phyloP scores from a whole-genome alignment of 2,329 filamentous ascomycete genomes.

The Dactylellina sp. region DNA sequence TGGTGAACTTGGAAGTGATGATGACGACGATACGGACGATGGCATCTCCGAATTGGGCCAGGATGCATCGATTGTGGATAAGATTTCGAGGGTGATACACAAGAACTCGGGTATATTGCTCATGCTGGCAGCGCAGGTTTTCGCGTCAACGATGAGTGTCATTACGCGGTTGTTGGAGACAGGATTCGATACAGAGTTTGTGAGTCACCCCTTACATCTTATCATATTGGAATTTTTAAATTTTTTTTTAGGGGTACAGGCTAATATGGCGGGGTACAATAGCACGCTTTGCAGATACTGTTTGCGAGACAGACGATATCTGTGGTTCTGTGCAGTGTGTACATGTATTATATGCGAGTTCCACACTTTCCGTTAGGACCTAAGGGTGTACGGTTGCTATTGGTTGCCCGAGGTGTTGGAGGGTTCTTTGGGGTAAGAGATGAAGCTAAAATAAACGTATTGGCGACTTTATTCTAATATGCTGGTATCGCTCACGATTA shows the following conservation, averaged over 20 bases:
- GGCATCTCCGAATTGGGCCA: slow-evolving; percentile 30
- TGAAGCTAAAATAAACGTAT: slow-evolving; percentile 5
- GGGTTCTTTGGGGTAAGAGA: slow-evolving; percentile 65
- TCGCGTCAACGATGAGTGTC: slow-evolving; percentile 50
- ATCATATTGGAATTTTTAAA: background rate
- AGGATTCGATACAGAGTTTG: slow-evolving; percentile 54
- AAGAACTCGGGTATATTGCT: slow-evolving; percentile 52
- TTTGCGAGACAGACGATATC: slow-evolving; percentile 84
- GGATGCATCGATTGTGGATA: slow-evolving; percentile 47
- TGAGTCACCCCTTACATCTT: slow-evolving; percentile 24
- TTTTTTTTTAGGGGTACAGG: background rate
- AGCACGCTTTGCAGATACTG: slow-evolving; percentile 86
- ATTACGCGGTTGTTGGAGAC: slow-evolving; percentile 51
- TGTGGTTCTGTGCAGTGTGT: slow-evolving; percentile 72
- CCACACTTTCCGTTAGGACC: slow-evolving; percentile 78
- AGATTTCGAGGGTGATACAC: slow-evolving; percentile 10
- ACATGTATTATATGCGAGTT: slow-evolving; percentile 78
- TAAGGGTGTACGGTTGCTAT: slow-evolving; percentile 74
- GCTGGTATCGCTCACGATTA: background rate
- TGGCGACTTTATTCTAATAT: slow-evolving; percentile 4
- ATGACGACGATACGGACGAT: slow-evolving; percentile 33
- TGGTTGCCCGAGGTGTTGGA: slow-evolving; percentile 75
- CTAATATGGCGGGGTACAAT: slow-evolving; percentile 62
- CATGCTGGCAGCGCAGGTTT: slow-evolving; percentile 51
- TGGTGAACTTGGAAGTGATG: slow-evolving; percentile 27